Evolutionary conservation across 768 basidiomycete genomes (phyloP).

Genomic region (Suillus spraguei): DNA sequence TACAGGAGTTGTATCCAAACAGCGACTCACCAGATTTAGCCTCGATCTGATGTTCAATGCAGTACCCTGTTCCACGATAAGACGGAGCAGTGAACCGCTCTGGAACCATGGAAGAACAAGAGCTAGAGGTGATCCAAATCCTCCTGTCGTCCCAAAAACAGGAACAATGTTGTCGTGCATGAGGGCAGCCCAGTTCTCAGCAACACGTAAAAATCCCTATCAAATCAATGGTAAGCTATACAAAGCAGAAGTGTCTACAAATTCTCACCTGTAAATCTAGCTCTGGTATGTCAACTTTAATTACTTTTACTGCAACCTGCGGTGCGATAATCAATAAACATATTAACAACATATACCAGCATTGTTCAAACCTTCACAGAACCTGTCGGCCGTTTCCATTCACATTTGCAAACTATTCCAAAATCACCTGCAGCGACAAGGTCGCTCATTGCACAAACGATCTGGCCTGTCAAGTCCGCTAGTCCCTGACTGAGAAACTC

Average conservation of each 20-base stretch:
- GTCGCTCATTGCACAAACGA: accelerated
- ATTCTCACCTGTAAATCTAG: background rate
- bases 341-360: background rate
- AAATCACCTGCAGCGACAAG: background rate
- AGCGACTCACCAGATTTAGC: background rate
- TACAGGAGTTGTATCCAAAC: background rate
- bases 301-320: background rate
- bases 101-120: background rate
- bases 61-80: background rate
- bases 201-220: background rate
- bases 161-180: background rate
- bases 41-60: background rate
- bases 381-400: background rate
- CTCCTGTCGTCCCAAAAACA: background rate
- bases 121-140: background rate
- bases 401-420: background rate
- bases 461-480: background rate
- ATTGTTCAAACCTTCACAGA: background rate
- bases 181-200: background rate
- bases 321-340: background rate
- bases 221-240: background rate
- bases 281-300: background rate
- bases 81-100: background rate
- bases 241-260: background rate
- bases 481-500: background rate